Conservation (phyloP, 257 asterid species). For the Ophiorrhiza pumila region DNA sequence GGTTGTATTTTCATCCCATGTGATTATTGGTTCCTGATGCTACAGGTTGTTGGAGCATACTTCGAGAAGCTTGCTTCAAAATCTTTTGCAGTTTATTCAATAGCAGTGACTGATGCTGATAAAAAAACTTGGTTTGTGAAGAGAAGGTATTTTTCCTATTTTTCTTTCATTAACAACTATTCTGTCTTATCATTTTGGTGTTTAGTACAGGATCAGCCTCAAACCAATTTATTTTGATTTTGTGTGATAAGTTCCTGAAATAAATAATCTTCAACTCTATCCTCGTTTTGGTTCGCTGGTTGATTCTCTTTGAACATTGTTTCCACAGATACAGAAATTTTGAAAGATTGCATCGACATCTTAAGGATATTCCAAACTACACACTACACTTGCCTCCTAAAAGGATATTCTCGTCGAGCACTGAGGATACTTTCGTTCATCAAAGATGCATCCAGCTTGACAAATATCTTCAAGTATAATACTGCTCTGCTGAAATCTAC, state of each 20-base stretch:
- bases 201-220: background rate
- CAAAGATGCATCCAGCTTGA: constrained; percentile 98
- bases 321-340: constrained; percentile 82
- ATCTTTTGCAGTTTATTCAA: constrained; percentile 93
- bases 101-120: constrained; percentile 80
- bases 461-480: constrained; percentile 79
- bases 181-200: background rate
- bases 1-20: constrained; percentile 18
- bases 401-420: constrained; percentile 97
- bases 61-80: constrained; percentile 90
- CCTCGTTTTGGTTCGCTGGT: background rate
- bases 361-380: constrained; percentile 91
- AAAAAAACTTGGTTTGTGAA: constrained; percentile 87
- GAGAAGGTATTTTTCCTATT: constrained; percentile 58
- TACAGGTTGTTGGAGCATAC: constrained; percentile 92
- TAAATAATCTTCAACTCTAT: background rate
- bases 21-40: constrained; percentile 29
- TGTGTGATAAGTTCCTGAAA: background rate
- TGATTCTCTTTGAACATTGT: constrained; percentile 22
- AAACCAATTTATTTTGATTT: background rate
- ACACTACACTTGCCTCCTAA: constrained; percentile 95
- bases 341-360: constrained; percentile 93
- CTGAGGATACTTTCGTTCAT: constrained; percentile 94
- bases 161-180: background rate
- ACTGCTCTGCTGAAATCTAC: constrained; percentile 18